These are phyloP conservation scores for Ammopiptanthus mongolicus DNA, from an alignment of 306 rosid species.

Conservation along the genomic window DNA sequence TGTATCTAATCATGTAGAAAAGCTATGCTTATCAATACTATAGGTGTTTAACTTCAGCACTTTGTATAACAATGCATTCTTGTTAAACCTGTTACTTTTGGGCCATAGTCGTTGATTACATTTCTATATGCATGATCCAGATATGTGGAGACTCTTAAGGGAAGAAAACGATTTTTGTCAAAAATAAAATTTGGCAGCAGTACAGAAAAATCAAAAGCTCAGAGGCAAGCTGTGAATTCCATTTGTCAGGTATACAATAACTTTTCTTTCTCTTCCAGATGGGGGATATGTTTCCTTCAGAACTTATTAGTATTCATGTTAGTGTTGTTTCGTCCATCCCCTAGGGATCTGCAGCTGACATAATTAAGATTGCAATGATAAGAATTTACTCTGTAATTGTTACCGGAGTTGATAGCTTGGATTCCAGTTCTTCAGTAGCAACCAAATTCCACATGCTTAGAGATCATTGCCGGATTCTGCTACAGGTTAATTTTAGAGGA, in stretches of 20 bases:
- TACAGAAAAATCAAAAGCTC: slow-evolving; percentile 80
- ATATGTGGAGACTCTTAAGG: slow-evolving; percentile 71
- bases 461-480: slow-evolving; percentile 69
- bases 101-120: background rate
- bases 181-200: slow-evolving; percentile 75
- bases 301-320: slow-evolving; percentile 14
- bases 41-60: background rate
- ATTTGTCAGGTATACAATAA: slow-evolving; percentile 77
- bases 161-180: slow-evolving; percentile 86
- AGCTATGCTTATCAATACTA: background rate
- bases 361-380: slow-evolving; percentile 87
- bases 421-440: slow-evolving; percentile 39
- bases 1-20: background rate
- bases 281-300: background rate
- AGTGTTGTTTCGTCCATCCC: slow-evolving; percentile 15
- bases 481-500: slow-evolving; percentile 60
- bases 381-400: slow-evolving; percentile 54
- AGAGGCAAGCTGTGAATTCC: slow-evolving; percentile 97
- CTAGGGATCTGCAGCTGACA: slow-evolving; percentile 97
- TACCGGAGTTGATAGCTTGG: slow-evolving; percentile 34
- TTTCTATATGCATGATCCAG: slow-evolving; percentile 41
- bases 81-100: slow-evolving; percentile 3
- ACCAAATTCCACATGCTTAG: slow-evolving; percentile 43
- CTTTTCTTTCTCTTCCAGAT: background rate
- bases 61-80: background rate